A percentile compares a stretch with the other conserved stretches of the same genome.
Evolutionary conservation across 495 filamentous ascomycete genomes (phyloP).

Genomic region (Annulohypoxylon moriforme): DNA sequence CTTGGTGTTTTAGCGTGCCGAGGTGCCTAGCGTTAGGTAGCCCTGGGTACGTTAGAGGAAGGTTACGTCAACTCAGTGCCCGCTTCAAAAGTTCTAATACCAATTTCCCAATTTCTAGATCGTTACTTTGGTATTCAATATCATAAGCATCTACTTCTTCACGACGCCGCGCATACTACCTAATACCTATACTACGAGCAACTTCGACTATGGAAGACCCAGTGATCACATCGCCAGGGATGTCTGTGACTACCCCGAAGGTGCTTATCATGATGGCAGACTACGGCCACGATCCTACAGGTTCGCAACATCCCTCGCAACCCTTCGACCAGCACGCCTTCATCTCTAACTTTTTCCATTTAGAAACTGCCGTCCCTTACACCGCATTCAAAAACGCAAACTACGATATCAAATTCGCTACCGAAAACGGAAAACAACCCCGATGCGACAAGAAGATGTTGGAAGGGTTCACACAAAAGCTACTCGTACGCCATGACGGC

Average conservation of each 20-base stretch:
- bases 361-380: constrained; percentile 66
- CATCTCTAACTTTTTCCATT: neutral
- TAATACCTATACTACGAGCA: neutral
- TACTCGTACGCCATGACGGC: constrained; percentile 55
- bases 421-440: constrained; percentile 61
- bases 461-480: constrained; percentile 62
- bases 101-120: too few species aligned
- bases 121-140: too few species aligned
- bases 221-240: constrained; percentile 38
- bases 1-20: constrained; percentile 2
- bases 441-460: constrained; percentile 65
- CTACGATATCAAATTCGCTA: constrained; percentile 63
- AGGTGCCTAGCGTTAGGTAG: neutral
- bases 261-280: constrained; percentile 65
- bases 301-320: constrained; percentile 40
- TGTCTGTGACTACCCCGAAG: constrained; percentile 32
- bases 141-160: neutral
- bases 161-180: neutral
- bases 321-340: neutral
- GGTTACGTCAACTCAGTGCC: constrained; percentile 2
- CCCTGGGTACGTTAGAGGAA: neutral
- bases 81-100: neutral
- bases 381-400: constrained; percentile 61
- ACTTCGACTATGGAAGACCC: constrained; percentile 36
- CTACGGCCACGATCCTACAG: constrained; percentile 68